A percentile compares a stretch with the other conserved stretches of the same genome.
Evolutionary conservation across 2,329 filamentous ascomycete genomes (phyloP).

Genomic region (Grosmannia clavigera): DNA sequence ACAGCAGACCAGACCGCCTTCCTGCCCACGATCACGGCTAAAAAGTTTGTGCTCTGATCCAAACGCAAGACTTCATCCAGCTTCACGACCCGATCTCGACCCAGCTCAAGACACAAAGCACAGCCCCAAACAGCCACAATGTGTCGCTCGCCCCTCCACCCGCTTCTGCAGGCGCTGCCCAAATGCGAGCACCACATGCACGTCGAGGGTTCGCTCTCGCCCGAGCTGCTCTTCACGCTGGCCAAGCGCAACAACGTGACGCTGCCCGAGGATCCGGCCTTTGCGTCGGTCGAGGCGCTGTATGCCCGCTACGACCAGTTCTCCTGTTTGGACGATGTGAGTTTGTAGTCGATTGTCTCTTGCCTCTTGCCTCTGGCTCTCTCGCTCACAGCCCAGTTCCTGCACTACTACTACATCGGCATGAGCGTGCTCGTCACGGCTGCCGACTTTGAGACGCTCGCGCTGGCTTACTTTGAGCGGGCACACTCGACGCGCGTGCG

Average conservation of each 20-base stretch:
- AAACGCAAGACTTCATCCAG: no score
- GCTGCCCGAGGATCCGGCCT: constrained; percentile 52
- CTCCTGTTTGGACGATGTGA: constrained; percentile 49
- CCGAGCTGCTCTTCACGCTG: constrained; percentile 56
- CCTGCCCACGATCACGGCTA: no score
- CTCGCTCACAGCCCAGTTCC: constrained; percentile 38
- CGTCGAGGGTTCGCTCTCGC: constrained; percentile 63
- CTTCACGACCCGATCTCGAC: no score
- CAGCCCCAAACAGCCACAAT: constrained; percentile 22
- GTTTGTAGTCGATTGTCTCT: neutral
- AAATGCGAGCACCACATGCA: constrained; percentile 79
- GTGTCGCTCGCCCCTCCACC: constrained; percentile 43
- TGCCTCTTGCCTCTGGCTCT: neutral
- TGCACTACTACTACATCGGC: constrained; percentile 67
- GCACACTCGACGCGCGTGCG: constrained; percentile 53
- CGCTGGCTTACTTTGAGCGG: constrained; percentile 56
- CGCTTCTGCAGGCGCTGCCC: constrained; percentile 52
- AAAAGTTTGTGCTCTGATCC: no score
- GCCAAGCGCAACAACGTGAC: constrained; percentile 52
- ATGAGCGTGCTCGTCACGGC: constrained; percentile 55
- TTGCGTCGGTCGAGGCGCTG: constrained; percentile 46
- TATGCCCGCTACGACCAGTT: constrained; percentile 53
- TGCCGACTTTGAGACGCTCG: constrained; percentile 60
- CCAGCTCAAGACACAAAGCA: neutral
- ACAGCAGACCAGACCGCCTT: no score